phyloP scores from a whole-genome alignment of 306 rosid genomes.

The Rosa multiflora region DNA sequence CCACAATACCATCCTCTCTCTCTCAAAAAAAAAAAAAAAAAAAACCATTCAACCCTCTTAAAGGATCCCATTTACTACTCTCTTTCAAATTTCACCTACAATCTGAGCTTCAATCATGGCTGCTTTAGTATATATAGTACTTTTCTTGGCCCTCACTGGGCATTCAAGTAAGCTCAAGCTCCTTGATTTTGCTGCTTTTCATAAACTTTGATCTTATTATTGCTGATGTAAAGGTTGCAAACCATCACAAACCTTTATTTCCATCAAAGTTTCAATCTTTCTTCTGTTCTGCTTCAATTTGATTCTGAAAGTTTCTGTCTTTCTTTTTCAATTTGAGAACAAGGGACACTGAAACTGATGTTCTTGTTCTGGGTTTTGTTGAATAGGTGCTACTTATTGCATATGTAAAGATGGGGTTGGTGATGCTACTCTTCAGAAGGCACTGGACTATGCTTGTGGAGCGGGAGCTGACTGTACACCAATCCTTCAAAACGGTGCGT shows the following conservation, averaged over 20 bases:
- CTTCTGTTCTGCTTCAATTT: not conserved
- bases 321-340: not conserved
- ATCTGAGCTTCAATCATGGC: conserved; percentile 50
- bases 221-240: conserved; percentile 1
- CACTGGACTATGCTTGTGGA: conserved; percentile 95
- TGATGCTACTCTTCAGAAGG: conserved; percentile 70
- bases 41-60: conserved; percentile 16
- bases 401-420: conserved; percentile 75
- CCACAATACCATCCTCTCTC: not conserved
- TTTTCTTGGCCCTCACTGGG: conserved; percentile 56
- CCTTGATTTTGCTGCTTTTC: conserved; percentile 1
- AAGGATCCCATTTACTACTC: conserved; percentile 13
- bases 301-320: not conserved
- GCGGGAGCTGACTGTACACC: conserved; percentile 87
- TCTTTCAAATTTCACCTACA: conserved; percentile 3
- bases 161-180: conserved; percentile 82
- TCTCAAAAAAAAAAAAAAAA: not conserved
- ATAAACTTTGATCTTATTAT: conserved; percentile 11
- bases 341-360: conserved; percentile 13
- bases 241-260: not conserved
- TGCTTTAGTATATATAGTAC: conserved; percentile 44
- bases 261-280: not conserved
- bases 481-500: conserved; percentile 62
- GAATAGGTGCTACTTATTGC: conserved; percentile 71
- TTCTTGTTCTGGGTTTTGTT: not conserved